These are phyloP conservation scores for Dichotomocladium elegans DNA, from an alignment of 371 early-diverging fungal species.

Conservation along the genomic window DNA sequence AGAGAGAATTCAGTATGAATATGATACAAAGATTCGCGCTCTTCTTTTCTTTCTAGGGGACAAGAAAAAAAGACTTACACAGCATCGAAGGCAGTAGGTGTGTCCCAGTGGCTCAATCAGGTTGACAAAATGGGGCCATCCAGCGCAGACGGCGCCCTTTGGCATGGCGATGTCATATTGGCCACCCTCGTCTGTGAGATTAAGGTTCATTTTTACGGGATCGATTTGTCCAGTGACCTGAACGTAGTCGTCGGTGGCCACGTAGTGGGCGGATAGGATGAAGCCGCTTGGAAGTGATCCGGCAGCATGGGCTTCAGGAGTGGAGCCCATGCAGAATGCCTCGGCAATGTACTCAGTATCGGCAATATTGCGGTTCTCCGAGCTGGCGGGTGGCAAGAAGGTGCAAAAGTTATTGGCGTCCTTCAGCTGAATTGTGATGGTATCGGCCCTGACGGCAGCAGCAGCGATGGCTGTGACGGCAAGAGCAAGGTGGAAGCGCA, in stretches of 20 bases:
- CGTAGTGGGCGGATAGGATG: slow-evolving; percentile 44
- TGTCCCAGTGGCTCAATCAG: slow-evolving; percentile 44
- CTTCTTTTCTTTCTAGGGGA: neutral
- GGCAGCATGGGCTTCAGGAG: slow-evolving; percentile 34
- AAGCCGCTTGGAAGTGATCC: slow-evolving; percentile 35
- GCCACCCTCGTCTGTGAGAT: slow-evolving; percentile 43
- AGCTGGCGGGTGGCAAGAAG: slow-evolving; percentile 47
- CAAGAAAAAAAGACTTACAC: slow-evolving; percentile 28
- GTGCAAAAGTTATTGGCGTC: slow-evolving; percentile 44
- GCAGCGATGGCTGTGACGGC: neutral
- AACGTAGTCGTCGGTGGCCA: slow-evolving; percentile 37
- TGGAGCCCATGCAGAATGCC: slow-evolving; percentile 46
- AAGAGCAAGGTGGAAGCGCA: slow-evolving; percentile 1
- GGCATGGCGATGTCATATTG: slow-evolving; percentile 45
- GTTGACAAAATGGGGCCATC: slow-evolving; percentile 47
- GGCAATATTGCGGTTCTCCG: slow-evolving; percentile 29
- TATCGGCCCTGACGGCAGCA: neutral
- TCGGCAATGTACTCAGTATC: slow-evolving; percentile 51
- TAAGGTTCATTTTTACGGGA: slow-evolving; percentile 33
- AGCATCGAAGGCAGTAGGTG: slow-evolving; percentile 54
- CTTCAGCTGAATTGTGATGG: slow-evolving; percentile 18
- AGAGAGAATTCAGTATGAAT: too few relatives aligned
- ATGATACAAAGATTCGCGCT: too few relatives aligned
- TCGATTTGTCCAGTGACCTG: slow-evolving; percentile 55
- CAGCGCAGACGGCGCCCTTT: slow-evolving; percentile 39